phyloP scores from a whole-genome alignment of 2,329 filamentous ascomycete genomes.

The Arthrobotrys pseudoclavata region DNA sequence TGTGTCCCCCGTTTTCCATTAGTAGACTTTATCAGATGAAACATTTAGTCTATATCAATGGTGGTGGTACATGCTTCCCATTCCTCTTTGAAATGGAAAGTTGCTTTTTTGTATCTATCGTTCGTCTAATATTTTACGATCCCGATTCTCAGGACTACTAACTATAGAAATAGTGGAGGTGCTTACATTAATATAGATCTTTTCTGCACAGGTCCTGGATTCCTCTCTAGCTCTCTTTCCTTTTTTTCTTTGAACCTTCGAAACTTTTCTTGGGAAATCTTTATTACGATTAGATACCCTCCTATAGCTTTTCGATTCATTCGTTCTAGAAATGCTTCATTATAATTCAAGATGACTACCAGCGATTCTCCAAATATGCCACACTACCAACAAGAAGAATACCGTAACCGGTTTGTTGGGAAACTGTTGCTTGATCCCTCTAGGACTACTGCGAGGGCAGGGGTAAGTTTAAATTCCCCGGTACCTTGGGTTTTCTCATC shows the following conservation, averaged over 20 bases:
- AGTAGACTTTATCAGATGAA: slow-evolving; percentile 29
- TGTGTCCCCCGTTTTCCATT: background rate
- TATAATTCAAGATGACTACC: slow-evolving; percentile 20
- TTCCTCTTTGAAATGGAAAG: background rate
- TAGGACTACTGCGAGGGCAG: slow-evolving; percentile 7
- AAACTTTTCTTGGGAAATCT: background rate
- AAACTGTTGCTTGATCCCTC: slow-evolving; percentile 17
- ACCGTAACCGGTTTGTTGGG: slow-evolving; percentile 43
- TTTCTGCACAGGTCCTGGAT: slow-evolving; percentile 4
- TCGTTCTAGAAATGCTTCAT: background rate
- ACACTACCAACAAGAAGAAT: slow-evolving; percentile 38
- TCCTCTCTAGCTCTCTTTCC: background rate
- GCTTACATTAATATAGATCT: slow-evolving; percentile 6
- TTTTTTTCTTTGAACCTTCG: background rate
- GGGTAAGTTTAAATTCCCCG: slow-evolving; percentile 39
- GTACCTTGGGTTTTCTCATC: slow-evolving; percentile 5
- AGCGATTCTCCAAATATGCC: slow-evolving; percentile 33
- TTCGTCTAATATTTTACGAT: slow-evolving; percentile 6
- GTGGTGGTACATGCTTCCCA: slow-evolving; percentile 1
- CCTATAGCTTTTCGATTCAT: slow-evolving; percentile 7
- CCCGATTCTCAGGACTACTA: background rate
- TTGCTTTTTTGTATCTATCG: slow-evolving; percentile 4
- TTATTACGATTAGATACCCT: background rate
- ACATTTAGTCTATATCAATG: slow-evolving; percentile 18
- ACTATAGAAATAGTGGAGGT: background rate